Percentiles rank a stretch among this genome's conserved stretches.
These are phyloP conservation scores for Linnemannia hyalina DNA, from an alignment of 192 early-diverging fungal genomes.

Conservation along the genomic window DNA sequence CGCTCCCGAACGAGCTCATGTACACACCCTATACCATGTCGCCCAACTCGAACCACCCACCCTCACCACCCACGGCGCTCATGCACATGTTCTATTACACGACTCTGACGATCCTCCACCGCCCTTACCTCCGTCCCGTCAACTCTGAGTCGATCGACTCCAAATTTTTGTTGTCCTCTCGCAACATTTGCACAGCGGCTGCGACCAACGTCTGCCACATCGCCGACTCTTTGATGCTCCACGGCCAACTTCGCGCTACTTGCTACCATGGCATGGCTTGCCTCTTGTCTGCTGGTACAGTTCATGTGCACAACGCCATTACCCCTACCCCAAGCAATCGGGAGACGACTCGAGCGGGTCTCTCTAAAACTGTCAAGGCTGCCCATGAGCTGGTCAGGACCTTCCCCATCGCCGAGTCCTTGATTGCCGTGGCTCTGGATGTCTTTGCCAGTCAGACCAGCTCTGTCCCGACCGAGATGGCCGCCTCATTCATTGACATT, in stretches of 20 bases:
- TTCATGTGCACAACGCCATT: slow-evolving; percentile 53
- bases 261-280: slow-evolving; percentile 35
- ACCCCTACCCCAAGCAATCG: slow-evolving; percentile 20
- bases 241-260: slow-evolving; percentile 27
- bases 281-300: slow-evolving; percentile 47
- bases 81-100: slow-evolving; percentile 68
- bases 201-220: slow-evolving; percentile 54
- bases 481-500: slow-evolving; percentile 23
- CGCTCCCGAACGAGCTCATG: slow-evolving; percentile 60
- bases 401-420: slow-evolving; percentile 27
- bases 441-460: slow-evolving; percentile 31
- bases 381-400: slow-evolving; percentile 32
- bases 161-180: slow-evolving; percentile 35
- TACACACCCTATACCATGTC: slow-evolving; percentile 55
- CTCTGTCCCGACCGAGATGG: slow-evolving; percentile 22
- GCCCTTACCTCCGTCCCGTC: slow-evolving; percentile 57
- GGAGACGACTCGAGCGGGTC: slow-evolving; percentile 32
- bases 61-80: slow-evolving; percentile 25
- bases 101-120: slow-evolving; percentile 63
- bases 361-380: slow-evolving; percentile 33
- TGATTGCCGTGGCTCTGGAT: slow-evolving; percentile 31
- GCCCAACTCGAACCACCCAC: slow-evolving; percentile 35
- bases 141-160: slow-evolving; percentile 16
- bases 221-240: slow-evolving; percentile 38
- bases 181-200: slow-evolving; percentile 46